Evolutionary conservation across 202 grass and related monocot genomes (phyloP).

Genomic region (Eragrostis tef): DNA sequence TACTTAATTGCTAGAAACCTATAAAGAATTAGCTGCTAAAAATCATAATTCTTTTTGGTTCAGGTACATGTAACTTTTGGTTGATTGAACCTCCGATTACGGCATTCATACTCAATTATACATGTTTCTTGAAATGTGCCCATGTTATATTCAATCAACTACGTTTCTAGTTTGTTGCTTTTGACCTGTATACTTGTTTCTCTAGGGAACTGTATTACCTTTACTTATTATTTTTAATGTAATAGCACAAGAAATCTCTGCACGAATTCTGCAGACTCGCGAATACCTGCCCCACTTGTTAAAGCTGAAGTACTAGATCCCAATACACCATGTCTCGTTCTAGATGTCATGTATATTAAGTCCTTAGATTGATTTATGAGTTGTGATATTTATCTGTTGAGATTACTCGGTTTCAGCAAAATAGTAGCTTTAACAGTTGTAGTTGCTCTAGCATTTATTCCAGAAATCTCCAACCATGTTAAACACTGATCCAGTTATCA

Average conservation of each 20-base stretch:
- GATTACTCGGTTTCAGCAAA: background rate
- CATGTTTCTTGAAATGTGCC: background rate
- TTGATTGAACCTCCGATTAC: background rate
- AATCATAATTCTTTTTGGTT: background rate
- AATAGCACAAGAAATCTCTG: conserved; percentile 10
- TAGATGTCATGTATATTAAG: background rate
- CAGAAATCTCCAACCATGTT: background rate
- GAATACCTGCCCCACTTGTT: background rate
- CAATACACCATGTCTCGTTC: conserved; percentile 2
- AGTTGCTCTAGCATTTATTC: background rate
- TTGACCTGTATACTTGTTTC: conserved; percentile 13
- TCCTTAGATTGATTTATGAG: background rate
- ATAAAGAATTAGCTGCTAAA: background rate
- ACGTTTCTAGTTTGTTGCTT: background rate
- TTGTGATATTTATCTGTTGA: background rate
- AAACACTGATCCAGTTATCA: background rate
- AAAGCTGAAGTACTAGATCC: background rate
- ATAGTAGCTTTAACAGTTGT: background rate
- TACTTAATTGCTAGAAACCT: background rate
- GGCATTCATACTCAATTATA: background rate
- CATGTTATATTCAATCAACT: background rate
- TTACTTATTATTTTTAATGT: background rate
- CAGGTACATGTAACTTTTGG: background rate
- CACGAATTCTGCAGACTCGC: background rate
- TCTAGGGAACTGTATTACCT: background rate